Conservation (phyloP, 768 basidiomycete species). For the Phylloporus scabripes region DNA sequence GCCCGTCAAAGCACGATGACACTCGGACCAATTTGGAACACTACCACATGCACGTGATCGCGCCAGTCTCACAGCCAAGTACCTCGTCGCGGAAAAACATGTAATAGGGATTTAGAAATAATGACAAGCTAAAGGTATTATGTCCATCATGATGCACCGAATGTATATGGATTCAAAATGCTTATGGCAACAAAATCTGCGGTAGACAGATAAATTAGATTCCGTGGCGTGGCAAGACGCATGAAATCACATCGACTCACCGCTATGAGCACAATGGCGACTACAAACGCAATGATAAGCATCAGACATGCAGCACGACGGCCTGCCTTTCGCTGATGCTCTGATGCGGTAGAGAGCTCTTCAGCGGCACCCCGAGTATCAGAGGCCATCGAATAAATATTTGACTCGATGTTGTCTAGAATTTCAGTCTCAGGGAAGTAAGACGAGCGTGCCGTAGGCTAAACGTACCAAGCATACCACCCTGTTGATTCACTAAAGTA, state of each 20-base stretch:
- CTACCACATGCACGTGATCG: constrained; percentile 21
- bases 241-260: constrained; percentile 47
- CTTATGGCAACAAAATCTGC: constrained; percentile 25
- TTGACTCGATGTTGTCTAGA: constrained; percentile 91
- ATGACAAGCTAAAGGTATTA: constrained; percentile 13
- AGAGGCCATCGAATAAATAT: constrained; percentile 79
- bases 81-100: not conserved
- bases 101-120: constrained; percentile 24
- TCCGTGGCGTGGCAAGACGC: not conserved
- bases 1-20: constrained; percentile 20
- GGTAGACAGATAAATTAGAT: not conserved
- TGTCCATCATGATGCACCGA: constrained; percentile 13
- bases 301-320: constrained; percentile 85
- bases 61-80: constrained; percentile 5
- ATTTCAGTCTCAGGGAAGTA: not conserved
- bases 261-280: constrained; percentile 84
- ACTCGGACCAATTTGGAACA: constrained; percentile 30
- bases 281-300: constrained; percentile 80
- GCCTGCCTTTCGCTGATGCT: constrained; percentile 93
- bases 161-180: no score
- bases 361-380: constrained; percentile 80
- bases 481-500: constrained; percentile 91
- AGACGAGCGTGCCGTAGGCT: not conserved
- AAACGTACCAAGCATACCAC: constrained; percentile 82
- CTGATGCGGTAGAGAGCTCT: constrained; percentile 84